These are phyloP conservation scores for Aspergillus pseudoviridinutans DNA, from an alignment of 2,329 filamentous ascomycete species.

Conservation along the genomic window DNA sequence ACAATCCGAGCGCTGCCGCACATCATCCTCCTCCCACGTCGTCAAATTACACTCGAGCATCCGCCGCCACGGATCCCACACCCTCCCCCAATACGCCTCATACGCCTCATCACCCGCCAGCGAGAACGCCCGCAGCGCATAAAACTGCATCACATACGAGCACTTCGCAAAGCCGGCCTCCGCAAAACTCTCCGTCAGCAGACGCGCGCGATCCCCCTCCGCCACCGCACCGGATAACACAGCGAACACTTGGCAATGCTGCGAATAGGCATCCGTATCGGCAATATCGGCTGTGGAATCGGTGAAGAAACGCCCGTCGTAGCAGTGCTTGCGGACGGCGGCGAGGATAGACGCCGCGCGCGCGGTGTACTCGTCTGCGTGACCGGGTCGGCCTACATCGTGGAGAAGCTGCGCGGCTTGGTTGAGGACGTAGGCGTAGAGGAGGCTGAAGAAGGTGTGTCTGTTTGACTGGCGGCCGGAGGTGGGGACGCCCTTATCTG, in stretches of 20 bases:
- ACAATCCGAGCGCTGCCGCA: constrained; percentile 42
- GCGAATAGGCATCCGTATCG: constrained; percentile 17
- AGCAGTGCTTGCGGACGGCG: constrained; percentile 26
- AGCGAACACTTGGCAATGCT: constrained; percentile 32
- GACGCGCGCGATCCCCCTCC: constrained; percentile 9
- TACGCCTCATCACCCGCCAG: constrained; percentile 31
- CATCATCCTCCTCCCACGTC: constrained; percentile 44
- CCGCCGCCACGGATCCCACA: constrained; percentile 36
- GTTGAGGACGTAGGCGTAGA: constrained; percentile 37
- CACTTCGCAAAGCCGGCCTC: constrained; percentile 30
- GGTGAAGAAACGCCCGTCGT: constrained; percentile 27
- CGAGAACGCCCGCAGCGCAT: constrained; percentile 36
- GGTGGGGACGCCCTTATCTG: constrained; percentile 39
- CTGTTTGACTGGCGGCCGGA: constrained; percentile 34
- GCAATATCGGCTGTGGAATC: constrained; percentile 31
- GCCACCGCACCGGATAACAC: constrained; percentile 22
- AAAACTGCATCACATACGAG: constrained; percentile 41
- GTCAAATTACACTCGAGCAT: constrained; percentile 38
- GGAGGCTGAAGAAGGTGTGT: constrained; percentile 40
- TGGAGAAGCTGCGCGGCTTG: constrained; percentile 30
- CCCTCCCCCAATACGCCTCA: constrained; percentile 27
- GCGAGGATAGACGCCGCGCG: constrained; percentile 16
- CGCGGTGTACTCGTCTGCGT: constrained; percentile 23
- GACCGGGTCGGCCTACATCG: constrained; percentile 31
- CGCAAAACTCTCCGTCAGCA: constrained; percentile 26